Base-by-base conservation (phyloP, 345 rosid genomes). In the Barbarea vulgaris region DNA sequence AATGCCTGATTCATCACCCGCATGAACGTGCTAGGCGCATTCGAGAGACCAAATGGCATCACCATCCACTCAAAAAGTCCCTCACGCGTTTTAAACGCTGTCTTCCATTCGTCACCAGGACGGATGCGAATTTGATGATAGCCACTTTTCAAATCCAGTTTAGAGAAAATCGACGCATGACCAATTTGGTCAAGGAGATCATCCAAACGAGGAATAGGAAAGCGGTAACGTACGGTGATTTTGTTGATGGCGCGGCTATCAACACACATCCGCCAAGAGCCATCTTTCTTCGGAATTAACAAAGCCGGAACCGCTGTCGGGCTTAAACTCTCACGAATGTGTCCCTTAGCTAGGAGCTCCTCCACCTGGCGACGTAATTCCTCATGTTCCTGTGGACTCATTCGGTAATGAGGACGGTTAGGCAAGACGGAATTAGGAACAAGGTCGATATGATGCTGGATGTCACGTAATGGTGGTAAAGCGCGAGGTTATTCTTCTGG, bases 111-210 rank as follows among this genome's bases (percentile, higher is more conserved):
- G 3, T 27, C 37, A 0, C 37, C 21, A 0, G 3, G 12, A 0
- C 37, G 13, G 1, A 55, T 15, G 1, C 21, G 21, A 3, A 55
- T 57, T 2, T 57, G 42, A 3, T 57, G 62, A 4, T 51, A 51
- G 0, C 55, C 55, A 10, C 55, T 51, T 4, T 51, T 51, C 2
- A 51, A 10, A 6, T 51, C 55, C 0, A 51, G 1, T 4, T 57
- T 31, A 0, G 24, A 15, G 17, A 57, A 57, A 0, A 57, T 3
- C 0, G 8, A 8, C 0, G 41, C 24, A 2, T 4, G 0, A 0
- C 50, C 11, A 12, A 62, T 21, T 2, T 39, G 51, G 4, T 62
- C 67, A 1, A 62, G 31, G 2, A 62, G 11, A 14, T 39, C 67
- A 6, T 62, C 51, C 1, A 62, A 7, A 0, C 51, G 33, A 0